Base-by-base conservation (phyloP, 2,329 filamentous ascomycete species). In the Teratosphaeria epicoccoides region DNA sequence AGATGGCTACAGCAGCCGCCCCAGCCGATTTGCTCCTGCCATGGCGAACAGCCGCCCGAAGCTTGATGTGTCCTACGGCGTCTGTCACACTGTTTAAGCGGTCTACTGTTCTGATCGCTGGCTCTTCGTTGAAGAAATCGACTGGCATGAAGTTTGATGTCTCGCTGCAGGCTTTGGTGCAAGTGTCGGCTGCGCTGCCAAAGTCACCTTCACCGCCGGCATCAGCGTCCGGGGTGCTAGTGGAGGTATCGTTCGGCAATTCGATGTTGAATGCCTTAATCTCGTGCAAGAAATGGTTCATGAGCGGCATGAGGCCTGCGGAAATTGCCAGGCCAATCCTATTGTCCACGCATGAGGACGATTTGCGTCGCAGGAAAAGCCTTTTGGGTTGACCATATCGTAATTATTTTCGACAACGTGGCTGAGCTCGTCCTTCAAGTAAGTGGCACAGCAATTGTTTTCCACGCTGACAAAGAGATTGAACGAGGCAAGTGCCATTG, bases 241-340 rank as follows among this genome's bases (percentile, higher is more conserved):
- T 77, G 59, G 78, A 73, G 56, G 71, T 74, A 1, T 24, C 51
- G 58, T 85, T 78, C 2, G 85, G 84, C 40, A 81, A 71, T 57
- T 79, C 70, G 60, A 87, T 63, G 53, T 73, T 74, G 3, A 76
- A 67, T n/a, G 72, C 65, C 22, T 81, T 64, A 4, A 64, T 69
- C 52, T 75, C 71, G 71, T 90, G 83, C 49, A 85, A 76, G 73
- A 93, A 91, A 71, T 93, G 44, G 73, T 93, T 93, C 72, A 87
- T 76, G 9, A 93, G 73, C 24, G 86, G 81, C 66, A 93, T 76
- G 60, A 81, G 76, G 59, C 79, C 78, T 1, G 75, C 73, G 0
- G 72, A 63, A 24, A 85, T 63, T 1, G 84, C 85, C 1, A 65
- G 56, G 4, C 65, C 54, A 1, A 73, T 61, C 14, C 76, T 62